Evolutionary conservation across 176 grass and related monocot genomes (phyloP).

Genomic region (Thalia dealbata): DNA sequence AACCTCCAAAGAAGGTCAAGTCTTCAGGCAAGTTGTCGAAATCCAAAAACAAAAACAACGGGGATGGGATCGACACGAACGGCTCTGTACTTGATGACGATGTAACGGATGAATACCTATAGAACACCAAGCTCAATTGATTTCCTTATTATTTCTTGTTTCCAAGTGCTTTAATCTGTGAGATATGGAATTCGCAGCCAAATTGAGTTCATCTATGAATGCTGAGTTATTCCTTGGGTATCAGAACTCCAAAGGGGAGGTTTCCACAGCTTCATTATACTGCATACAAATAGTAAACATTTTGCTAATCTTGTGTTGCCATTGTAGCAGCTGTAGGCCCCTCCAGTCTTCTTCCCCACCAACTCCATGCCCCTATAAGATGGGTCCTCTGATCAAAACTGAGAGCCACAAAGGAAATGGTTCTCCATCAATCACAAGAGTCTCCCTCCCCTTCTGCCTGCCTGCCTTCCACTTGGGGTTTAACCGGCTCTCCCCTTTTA

Average conservation of each 20-base stretch:
- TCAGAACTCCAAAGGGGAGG: no score
- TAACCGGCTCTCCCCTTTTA: neutral
- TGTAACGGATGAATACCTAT: constrained; percentile 41
- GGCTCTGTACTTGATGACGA: constrained; percentile 56
- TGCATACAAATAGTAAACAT: no score
- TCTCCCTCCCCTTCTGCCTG: neutral
- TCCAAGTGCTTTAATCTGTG: neutral
- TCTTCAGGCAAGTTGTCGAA: constrained; percentile 38
- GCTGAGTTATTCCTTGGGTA: neutral
- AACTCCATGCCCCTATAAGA: neutral
- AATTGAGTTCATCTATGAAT: neutral
- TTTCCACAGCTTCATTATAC: no score
- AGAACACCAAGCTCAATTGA: neutral
- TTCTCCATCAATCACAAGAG: neutral
- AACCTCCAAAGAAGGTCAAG: constrained; percentile 44
- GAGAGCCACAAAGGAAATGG: neutral
- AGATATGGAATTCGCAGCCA: neutral
- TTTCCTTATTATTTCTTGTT: neutral
- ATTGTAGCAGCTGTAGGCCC: neutral
- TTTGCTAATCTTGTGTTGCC: no score
- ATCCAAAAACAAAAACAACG: constrained; percentile 45
- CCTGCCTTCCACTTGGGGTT: neutral
- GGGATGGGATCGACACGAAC: constrained; percentile 36
- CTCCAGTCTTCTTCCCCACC: neutral
- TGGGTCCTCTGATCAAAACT: neutral